Base-by-base conservation (phyloP, 495 filamentous ascomycete genomes). In the Oidiodendron maius region DNA sequence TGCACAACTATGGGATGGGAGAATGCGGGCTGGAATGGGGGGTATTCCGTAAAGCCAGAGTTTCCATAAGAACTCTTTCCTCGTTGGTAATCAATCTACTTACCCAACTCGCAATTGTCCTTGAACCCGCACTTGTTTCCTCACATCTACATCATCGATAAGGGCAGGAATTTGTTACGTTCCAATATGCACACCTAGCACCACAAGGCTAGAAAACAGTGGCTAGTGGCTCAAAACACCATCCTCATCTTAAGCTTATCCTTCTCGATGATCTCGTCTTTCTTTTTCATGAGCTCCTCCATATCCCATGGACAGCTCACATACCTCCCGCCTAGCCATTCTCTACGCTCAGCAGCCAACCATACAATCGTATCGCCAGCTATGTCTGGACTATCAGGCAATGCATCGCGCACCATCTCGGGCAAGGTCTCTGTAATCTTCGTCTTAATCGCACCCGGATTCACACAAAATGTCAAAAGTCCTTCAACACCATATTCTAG, bases 391-490 rank as follows among this genome's bases (percentile, higher is more conserved):
- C 3, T 44, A 30, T 44, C 42, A 4, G 8, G 8, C 4, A 44
- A 53, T 8, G 28, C 28, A 8, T 32, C 8, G 8, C 28, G 36
- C 12, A 25, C 2, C 52, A 46, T 46, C 38, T 48, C n/a, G n/a
- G 49, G 38, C 25, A 52, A 21, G 18, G 20, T 23, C 28, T 17
- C 23, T 11, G 15, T 42, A 6, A 77, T 46, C 18, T 76, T 68
- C 2, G 77, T 80, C 26, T 43, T 10, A 1, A 77, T 57, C 32
- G 65, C 68, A 3, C 75, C 75, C 0, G 78, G 76, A 58, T 81
- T 74, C 17, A 81, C 52, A 9, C 53, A 37, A 52, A 67, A 72
- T 1, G 69, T 63, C 16, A 77, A 17, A 5, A 80, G 20, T 1
- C 74, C 76, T 46, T 75, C 48, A 5, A 64, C 54, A 9, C 55